Percentiles rank a stretch among this genome's conserved stretches.
Conservation (phyloP, 768 basidiomycete species). For the Pisolithus tinctorius region DNA sequence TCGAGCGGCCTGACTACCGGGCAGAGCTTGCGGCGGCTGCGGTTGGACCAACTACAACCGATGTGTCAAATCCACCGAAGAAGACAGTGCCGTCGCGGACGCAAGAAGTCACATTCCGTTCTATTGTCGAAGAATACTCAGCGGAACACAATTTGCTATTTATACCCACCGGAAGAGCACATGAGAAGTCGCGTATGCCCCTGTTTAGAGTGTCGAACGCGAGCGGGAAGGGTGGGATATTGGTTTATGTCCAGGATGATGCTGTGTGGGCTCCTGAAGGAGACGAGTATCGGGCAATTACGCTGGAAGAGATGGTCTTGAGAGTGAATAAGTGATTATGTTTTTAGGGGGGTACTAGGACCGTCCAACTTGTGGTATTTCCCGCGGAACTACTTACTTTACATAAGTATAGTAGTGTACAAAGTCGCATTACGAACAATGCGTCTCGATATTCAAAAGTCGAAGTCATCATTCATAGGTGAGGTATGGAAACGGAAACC, state of each 20-base stretch:
- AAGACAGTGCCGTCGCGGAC: conserved; percentile 42
- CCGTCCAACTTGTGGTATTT: too few species aligned
- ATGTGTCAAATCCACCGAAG: conserved; percentile 24
- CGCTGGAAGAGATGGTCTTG: conserved; percentile 84
- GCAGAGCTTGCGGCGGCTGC: conserved; percentile 35
- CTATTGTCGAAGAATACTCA: conserved; percentile 88
- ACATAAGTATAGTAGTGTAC: background rate
- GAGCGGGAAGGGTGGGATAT: conserved; percentile 80
- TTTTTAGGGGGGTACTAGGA: too few species aligned
- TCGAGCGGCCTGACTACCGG: conserved; percentile 62
- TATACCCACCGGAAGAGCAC: conserved; percentile 79
- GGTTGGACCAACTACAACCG: conserved; percentile 18
- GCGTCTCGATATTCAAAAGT: conserved; percentile 8
- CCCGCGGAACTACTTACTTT: background rate
- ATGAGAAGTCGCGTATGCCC: conserved; percentile 83
- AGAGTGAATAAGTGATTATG: conserved; percentile 33
- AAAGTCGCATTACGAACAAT: background rate
- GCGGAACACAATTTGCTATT: conserved; percentile 84
- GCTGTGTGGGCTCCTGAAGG: conserved; percentile 82
- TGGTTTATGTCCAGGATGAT: conserved; percentile 89
- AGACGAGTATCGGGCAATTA: conserved; percentile 68
- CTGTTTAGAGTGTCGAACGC: conserved; percentile 78
- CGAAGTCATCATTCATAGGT: conserved; percentile 14
- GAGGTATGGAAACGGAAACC: conserved; percentile 22
- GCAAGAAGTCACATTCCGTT: conserved; percentile 86